Base-by-base conservation (phyloP, 306 rosid genomes). In the Glycine soja region DNA sequence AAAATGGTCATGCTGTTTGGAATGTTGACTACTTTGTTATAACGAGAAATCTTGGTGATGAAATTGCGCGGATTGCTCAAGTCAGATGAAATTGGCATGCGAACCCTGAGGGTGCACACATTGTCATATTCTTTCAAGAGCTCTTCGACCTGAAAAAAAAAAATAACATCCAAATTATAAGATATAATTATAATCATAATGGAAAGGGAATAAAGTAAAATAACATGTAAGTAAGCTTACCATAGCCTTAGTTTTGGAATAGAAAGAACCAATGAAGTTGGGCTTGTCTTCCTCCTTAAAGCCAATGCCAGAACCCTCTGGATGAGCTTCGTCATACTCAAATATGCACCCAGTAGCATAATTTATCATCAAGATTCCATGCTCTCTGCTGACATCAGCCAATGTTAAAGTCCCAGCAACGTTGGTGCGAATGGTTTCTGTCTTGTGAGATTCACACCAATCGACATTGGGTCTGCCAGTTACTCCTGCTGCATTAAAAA, bases 21-120 rank as follows among this genome's bases (percentile, higher is more conserved):
- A 76, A 93, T 93, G 83, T 93, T 89, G 1, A 93, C 97, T 54
- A 93, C 98, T 45, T 93, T 93, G 86, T 81, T 91, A 53, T 93
- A 93, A 36, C 98, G 98, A 15, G 94, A 80, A 51, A 93, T 93
- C 90, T 93, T 93, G 9, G 98, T 91, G 9, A 93, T 93, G 92
- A 93, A 93, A 69, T 93, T 93, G 77, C 98, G 93, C 0, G 97
- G 97, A 74, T 93, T 93, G 74, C 83, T 93, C 76, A 93, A 85
- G 86, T 93, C 98, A 5, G 97, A 93, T 58, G 98, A 90, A 72
- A 91, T 93, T 7, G 98, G 97, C 98, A 93, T 93, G 79, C 97
- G 89, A 51, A 93, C 98, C 81, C 98, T 78, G 13, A 93, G 94
- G 42, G 95, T 93, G 94, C 98, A 93, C 63, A 93, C 98, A 70